phyloP scores from a whole-genome alignment of 179 eudicot genomes.

The Actinidia arguta region DNA sequence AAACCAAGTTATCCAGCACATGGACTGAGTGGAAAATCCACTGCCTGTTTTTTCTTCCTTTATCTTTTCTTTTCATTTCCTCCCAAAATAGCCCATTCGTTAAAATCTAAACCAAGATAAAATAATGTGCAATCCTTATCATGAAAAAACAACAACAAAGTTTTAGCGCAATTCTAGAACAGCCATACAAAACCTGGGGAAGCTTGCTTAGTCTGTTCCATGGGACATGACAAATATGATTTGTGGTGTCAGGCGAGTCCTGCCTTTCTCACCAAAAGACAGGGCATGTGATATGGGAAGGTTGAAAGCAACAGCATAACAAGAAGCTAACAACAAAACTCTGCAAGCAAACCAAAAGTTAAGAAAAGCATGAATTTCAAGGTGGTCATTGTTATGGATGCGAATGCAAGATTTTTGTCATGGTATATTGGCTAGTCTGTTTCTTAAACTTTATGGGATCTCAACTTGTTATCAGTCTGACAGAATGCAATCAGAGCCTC shows the following conservation, averaged over 20 bases:
- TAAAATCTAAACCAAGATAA: not conserved
- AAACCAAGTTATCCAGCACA: not conserved
- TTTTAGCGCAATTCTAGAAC: not conserved
- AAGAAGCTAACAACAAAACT: not conserved
- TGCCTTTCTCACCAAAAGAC: not conserved
- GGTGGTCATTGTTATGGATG: not conserved
- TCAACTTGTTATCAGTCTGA: not conserved
- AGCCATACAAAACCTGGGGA: not conserved
- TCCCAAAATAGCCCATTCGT: not conserved
- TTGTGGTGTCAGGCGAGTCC: not conserved
- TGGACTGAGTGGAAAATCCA: not conserved
- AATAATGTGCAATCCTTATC: not conserved
- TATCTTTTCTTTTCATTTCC: not conserved
- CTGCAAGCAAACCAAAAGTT: not conserved
- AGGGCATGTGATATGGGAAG: conserved; percentile 1
- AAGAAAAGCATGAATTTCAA: not conserved
- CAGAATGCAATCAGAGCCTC: not conserved
- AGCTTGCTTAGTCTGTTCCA: not conserved
- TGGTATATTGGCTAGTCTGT: not conserved
- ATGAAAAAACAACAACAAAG: not conserved
- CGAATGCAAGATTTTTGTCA: not conserved
- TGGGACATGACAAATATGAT: not conserved
- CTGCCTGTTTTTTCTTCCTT: not conserved
- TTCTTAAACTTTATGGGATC: not conserved
- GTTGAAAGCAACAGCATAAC: not conserved